Base-by-base conservation (phyloP, 306 rosid genomes). In the Begonia fuchsioides region DNA sequence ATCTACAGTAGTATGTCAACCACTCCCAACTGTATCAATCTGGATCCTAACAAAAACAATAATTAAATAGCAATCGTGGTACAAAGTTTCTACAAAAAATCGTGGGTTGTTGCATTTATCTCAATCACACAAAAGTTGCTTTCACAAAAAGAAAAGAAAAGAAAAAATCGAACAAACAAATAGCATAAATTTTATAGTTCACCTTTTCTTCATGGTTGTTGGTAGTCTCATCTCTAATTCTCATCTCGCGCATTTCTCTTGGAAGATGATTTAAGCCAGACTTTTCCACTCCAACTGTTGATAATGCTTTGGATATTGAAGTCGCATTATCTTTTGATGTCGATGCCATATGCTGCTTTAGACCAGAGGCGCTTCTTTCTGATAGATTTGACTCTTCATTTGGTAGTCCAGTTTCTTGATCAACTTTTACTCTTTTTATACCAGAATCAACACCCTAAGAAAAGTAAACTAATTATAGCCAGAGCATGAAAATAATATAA, bases 231-330 rank as follows among this genome's bases (percentile, higher is more conserved):
- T 86, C 90, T 68, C 62, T 70, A 44, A 86, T 86, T 77, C 62
- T 79, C 94, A 82, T 79, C 46, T 75, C 78, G 50, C 63, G 66
- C 70, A 79, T 55, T 66, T 79, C 94, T 46, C 67, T 79, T 6
- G 90, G 94, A 51, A 79, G 94, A 44, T 79, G 78, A 54, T 82
- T 79, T 44, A 32, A 52, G 68, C 81, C 59, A 17, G 79, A 44
- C 60, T 69, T 78, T 60, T 72, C 86, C 18, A 57, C 54, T 57
- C 62, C 69, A 47, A 73, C 68, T 45, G 62, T 67, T 3, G 55
- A 20, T 43, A 86, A 38, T 16, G 57, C 61, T 56, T 55, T 47
- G 20, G 88, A 76, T 14, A 70, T 65, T 72, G 75, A 73, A 11
- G 70, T 76, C 14, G 60, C 68, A 51, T 63, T 53, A 57, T 64